Percentiles rank a stretch among this genome's conserved stretches.
Evolutionary conservation across 495 filamentous ascomycete species (phyloP).

Genomic region (Stereocaulon alpinum): DNA sequence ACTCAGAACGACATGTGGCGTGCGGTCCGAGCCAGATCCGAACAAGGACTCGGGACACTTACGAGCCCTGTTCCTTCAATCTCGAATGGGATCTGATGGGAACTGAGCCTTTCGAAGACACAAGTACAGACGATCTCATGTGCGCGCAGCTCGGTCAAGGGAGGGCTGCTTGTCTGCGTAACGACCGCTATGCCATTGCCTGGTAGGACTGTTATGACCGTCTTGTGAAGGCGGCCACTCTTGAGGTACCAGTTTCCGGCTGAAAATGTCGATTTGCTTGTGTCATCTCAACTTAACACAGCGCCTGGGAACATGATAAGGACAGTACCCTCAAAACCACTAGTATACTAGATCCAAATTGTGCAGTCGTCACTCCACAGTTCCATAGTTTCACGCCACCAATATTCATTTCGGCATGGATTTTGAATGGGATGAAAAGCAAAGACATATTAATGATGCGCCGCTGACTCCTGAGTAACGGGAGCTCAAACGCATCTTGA

Average conservation of each 20-base stretch:
- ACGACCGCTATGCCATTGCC: neutral
- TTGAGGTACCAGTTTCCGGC: too few relatives aligned
- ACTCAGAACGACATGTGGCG: too few relatives aligned
- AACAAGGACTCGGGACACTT: too few relatives aligned
- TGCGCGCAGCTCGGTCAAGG: neutral
- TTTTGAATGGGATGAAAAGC: conserved; percentile 13
- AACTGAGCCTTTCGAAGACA: neutral
- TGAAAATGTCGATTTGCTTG: conserved; percentile 25
- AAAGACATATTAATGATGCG: conserved; percentile 19
- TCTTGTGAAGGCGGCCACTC: conserved; percentile 16
- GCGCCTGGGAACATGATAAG: conserved; percentile 45
- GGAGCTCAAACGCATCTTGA: conserved; percentile 24
- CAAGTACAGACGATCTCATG: neutral
- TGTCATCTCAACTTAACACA: too few relatives aligned
- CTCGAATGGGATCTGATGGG: neutral
- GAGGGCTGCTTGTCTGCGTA: neutral
- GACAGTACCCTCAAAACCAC: conserved; percentile 25
- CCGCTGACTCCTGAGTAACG: conserved; percentile 17
- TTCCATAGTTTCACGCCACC: conserved; percentile 27
- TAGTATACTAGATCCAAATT: conserved; percentile 48
- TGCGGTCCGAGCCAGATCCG: too few relatives aligned
- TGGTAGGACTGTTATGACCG: neutral
- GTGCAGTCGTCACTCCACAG: conserved; percentile 16
- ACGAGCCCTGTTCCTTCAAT: neutral
- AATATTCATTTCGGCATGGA: conserved; percentile 27